Percentiles rank a stretch among this genome's conserved stretches.
phyloP scores from a whole-genome alignment of 495 filamentous ascomycete species.

The Ascodesmis nigricans region DNA sequence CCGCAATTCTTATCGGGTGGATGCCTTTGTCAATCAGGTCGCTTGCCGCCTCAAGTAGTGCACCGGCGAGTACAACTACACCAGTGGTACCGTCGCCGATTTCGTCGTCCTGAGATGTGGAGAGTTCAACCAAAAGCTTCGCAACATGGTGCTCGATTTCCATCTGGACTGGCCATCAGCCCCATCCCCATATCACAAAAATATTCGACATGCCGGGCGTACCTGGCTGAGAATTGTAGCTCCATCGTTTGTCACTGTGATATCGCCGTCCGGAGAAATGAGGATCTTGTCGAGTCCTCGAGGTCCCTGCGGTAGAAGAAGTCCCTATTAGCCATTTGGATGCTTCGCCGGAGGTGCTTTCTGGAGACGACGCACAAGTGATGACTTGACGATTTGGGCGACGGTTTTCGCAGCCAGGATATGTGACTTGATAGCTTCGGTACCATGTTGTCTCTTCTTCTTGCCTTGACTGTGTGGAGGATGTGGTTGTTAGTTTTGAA shows the following conservation, averaged over 20 bases:
- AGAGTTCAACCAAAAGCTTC: slow-evolving; percentile 91
- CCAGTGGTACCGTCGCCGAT: slow-evolving; percentile 97
- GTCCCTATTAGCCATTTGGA: slow-evolving; percentile 4
- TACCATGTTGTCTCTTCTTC: slow-evolving; percentile 93
- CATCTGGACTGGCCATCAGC: slow-evolving; percentile 35
- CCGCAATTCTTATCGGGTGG: slow-evolving; percentile 92
- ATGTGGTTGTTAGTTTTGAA: slow-evolving; percentile 7
- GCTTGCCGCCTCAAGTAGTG: slow-evolving; percentile 88
- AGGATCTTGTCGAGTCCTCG: slow-evolving; percentile 97
- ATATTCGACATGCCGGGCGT: slow-evolving; percentile 19
- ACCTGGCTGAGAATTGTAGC: slow-evolving; percentile 85
- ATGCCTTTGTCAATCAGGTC: slow-evolving; percentile 99
- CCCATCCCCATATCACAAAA: too few species aligned
- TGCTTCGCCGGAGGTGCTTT: too few species aligned
- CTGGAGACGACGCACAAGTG: slow-evolving; percentile 29
- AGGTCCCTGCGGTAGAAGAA: slow-evolving; percentile 39
- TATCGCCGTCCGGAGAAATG: slow-evolving; percentile 96
- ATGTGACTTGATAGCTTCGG: slow-evolving; percentile 90
- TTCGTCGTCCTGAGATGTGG: slow-evolving; percentile 96
- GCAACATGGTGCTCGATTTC: slow-evolving; percentile 97
- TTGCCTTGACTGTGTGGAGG: slow-evolving; percentile 55
- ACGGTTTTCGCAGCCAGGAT: slow-evolving; percentile 92
- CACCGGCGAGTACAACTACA: slow-evolving; percentile 88
- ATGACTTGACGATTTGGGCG: slow-evolving; percentile 91
- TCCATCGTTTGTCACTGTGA: slow-evolving; percentile 97